Evolutionary conservation across 352 stramenopile species (phyloP), one percentile per base, ranked within the genome.

Genomic region (Globisporangium lucens): DNA sequence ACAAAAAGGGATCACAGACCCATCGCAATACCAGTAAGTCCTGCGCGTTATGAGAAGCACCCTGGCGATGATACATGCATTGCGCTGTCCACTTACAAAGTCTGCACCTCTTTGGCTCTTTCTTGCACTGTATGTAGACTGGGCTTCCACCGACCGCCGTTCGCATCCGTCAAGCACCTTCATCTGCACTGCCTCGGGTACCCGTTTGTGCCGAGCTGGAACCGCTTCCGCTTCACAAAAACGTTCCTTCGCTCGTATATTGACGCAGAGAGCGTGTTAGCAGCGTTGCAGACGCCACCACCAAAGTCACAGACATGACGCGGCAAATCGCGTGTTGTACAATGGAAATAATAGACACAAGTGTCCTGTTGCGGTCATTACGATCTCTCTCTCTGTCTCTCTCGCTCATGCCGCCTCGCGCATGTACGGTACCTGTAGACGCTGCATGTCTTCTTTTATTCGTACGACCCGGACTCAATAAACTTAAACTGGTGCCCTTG

Each of bases 401-500:
- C 15, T 46, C 8, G 20, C 4, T 9, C 20, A 29, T 20, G 52
- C 24, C 35, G 1, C 8, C 5, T 7, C 8, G 22, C 7, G 8
- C 17, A 38, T 60, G 6, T 51, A 20, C 17, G 2, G 30, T 27
- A 2, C 38, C 38, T 4, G 38, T 7, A 60, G 4, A 27, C 7
- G 30, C 20, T 60, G 30, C 55, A 17, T 43, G 13, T 20, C 3
- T 30, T 17, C 5, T 56, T 15, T 74, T 73, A 83, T 63, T 87
- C 67, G 66, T 89, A 93, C 70, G 77, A 76, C 56, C 87, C 87
- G n/a, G 85, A 90, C 65, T 95, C 87, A 62, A 95, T 93, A 73
- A 87, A 95, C 69, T 92, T 91, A 76, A 91, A 95, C 67, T 90
- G 82, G 51, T 84, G 79, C 51, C 79, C 81, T 68, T 95, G 87